Conservation (phyloP, 768 basidiomycete species). For the Mycena albidolilacea region DNA sequence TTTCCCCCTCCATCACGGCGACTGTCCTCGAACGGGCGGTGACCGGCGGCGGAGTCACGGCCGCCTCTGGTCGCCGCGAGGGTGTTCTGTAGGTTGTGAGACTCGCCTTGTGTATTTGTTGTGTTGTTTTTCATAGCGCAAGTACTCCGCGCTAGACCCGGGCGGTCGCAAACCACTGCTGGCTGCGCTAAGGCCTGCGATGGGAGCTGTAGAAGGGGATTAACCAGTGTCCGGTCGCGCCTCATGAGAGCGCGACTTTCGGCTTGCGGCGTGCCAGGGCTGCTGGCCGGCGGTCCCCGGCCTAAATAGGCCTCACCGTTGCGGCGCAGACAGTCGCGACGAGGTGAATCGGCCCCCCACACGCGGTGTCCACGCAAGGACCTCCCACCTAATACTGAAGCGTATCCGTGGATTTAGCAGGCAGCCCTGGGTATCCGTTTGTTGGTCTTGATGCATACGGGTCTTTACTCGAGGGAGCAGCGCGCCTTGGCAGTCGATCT, state of each 20-base stretch:
- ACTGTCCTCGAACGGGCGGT: not conserved
- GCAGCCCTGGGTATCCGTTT: too few relatives aligned
- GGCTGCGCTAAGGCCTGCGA: not conserved
- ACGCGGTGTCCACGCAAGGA: too few relatives aligned
- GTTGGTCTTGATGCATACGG: too few relatives aligned
- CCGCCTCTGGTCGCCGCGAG: not conserved
- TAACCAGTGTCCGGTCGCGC: not conserved
- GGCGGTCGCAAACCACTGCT: not conserved
- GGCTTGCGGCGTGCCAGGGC: not conserved
- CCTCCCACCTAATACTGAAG: too few relatives aligned
- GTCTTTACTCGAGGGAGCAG: too few relatives aligned
- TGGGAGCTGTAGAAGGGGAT: conserved; percentile 1
- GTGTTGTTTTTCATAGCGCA: not conserved
- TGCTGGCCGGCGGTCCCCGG: conserved; percentile 14
- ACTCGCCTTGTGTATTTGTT: not conserved
- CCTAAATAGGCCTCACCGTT: conserved; percentile 6
- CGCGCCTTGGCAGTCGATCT: too few relatives aligned
- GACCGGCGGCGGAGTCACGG: conserved; percentile 16
- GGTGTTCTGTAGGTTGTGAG: not conserved
- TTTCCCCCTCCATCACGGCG: not conserved
- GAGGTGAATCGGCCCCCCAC: not conserved
- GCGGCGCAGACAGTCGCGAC: not conserved
- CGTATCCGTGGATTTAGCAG: too few relatives aligned
- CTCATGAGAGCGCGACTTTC: conserved; percentile 2
- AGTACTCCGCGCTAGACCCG: not conserved